These are phyloP conservation scores for Canavalia ensiformis DNA, from an alignment of 306 rosid genomes.

Conservation along the genomic window DNA sequence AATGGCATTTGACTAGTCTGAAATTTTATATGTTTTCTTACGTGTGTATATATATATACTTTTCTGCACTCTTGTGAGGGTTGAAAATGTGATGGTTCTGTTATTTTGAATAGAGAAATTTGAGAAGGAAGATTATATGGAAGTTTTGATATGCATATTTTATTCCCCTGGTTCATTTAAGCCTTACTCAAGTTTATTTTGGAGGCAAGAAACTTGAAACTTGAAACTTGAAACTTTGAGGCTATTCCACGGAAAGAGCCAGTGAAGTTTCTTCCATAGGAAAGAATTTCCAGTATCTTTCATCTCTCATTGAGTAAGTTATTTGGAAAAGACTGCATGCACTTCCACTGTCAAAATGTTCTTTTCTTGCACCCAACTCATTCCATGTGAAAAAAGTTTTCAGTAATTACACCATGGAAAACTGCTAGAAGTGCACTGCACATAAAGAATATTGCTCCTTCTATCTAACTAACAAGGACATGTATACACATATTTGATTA, in stretches of 20 bases:
- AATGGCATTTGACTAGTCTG: constrained; percentile 22
- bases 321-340: constrained; percentile 14
- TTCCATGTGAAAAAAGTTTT: constrained; percentile 32
- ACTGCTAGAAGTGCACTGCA: background rate
- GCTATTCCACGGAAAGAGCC: background rate
- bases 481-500: constrained; percentile 18
- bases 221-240: background rate
- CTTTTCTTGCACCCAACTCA: constrained; percentile 53
- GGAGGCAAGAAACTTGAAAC: background rate
- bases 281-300: constrained; percentile 35
- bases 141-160: constrained; percentile 17
- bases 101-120: background rate
- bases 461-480: background rate
- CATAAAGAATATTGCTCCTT: constrained; percentile 32
- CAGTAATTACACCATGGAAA: constrained; percentile 20
- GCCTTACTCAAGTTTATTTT: background rate
- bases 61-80: constrained; percentile 12
- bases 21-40: constrained; percentile 9
- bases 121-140: constrained; percentile 36
- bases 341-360: constrained; percentile 42
- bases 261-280: constrained; percentile 37
- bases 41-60: background rate
- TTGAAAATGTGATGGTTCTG: constrained; percentile 15
- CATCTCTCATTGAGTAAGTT: constrained; percentile 42
- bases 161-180: background rate